Percentiles rank a stretch among this genome's conserved stretches.
These are phyloP conservation scores for Yamadazyma laniorum DNA, from an alignment of 805 yeast genomes.

Conservation along the genomic window DNA sequence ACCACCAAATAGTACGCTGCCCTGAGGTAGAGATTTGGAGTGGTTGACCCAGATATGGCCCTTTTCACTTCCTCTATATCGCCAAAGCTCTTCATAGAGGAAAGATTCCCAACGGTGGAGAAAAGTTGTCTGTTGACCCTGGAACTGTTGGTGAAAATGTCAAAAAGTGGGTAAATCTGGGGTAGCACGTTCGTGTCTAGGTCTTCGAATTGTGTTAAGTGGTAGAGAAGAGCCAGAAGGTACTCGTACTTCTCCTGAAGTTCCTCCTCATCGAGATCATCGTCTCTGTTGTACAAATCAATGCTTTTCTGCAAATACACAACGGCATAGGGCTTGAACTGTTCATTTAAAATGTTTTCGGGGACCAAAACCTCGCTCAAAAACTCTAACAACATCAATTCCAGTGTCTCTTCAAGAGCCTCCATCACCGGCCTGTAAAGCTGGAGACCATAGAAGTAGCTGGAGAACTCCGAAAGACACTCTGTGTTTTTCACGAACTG, in stretches of 20 bases:
- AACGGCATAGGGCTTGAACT: constrained; percentile 6
- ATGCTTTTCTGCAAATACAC: constrained; percentile 8
- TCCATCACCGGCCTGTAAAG: constrained; percentile 6
- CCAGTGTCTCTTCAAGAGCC: not conserved
- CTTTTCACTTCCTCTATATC: constrained; percentile 16
- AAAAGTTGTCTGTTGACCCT: constrained; percentile 26
- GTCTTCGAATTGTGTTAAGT: constrained; percentile 22
- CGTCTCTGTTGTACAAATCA: constrained; percentile 2
- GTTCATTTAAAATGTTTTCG: constrained; percentile 9
- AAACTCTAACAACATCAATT: constrained; percentile 11
- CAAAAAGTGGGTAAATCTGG: constrained; percentile 12
- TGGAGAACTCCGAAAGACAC: constrained; percentile 15
- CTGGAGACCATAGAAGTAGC: constrained; percentile 13
- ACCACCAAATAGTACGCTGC: constrained; percentile 32
- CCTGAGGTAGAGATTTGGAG: constrained; percentile 21
- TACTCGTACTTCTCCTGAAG: constrained; percentile 14
- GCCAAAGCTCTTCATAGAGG: constrained; percentile 30
- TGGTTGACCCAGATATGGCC: constrained; percentile 15
- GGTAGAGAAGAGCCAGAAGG: constrained; percentile 15
- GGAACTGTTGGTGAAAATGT: constrained; percentile 6
- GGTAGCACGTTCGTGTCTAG: constrained; percentile 5
- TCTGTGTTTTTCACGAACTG: constrained; percentile 33
- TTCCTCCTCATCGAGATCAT: constrained; percentile 12
- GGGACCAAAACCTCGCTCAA: constrained; percentile 14
- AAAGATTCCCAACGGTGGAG: constrained; percentile 33